Percentiles rank a stretch among this genome's conserved stretches.
phyloP scores from a whole-genome alignment of 345 rosid species.

The Psidium friedrichsthalianum region DNA sequence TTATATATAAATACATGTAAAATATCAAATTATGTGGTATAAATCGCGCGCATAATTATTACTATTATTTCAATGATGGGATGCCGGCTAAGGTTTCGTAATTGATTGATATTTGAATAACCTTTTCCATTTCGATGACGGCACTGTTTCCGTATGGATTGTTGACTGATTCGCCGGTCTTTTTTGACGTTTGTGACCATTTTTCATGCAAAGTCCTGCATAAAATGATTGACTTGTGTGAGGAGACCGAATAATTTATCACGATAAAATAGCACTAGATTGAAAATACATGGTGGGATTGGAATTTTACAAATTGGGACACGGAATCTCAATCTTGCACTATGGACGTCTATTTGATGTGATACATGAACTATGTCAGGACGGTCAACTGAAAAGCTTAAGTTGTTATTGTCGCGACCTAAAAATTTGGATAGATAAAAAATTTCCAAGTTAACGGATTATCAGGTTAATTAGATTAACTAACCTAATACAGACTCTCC shows the following conservation, averaged over 20 bases:
- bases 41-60: neutral
- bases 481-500: no score
- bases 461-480: no score
- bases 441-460: no score
- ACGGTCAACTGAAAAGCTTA: neutral
- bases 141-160: neutral
- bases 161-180: neutral
- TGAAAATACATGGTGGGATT: neutral
- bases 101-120: neutral
- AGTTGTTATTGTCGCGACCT: neutral
- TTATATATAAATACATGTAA: neutral
- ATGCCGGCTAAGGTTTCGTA: neutral
- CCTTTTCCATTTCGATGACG: neutral
- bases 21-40: neutral
- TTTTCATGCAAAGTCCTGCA: neutral
- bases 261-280: neutral
- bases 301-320: neutral
- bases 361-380: fast-evolving
- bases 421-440: no score
- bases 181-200: neutral
- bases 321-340: neutral
- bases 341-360: neutral
- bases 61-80: neutral
- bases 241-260: neutral
- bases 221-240: neutral